phyloP scores from a whole-genome alignment of 2,329 filamentous ascomycete genomes.

The Clonostachys sp. region DNA sequence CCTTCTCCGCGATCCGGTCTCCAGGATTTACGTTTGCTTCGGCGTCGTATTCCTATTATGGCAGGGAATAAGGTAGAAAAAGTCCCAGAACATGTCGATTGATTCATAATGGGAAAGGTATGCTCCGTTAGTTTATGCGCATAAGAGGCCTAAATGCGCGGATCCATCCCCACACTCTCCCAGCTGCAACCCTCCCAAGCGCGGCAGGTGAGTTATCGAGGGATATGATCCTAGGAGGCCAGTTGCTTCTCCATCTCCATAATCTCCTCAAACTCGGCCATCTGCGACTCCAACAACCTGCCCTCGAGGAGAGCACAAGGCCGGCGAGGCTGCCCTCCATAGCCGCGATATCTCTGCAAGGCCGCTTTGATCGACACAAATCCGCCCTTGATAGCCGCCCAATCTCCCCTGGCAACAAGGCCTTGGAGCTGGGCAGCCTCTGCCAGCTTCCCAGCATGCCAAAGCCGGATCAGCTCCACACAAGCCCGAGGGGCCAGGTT shows the following conservation, averaged over 20 bases:
- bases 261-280: conserved; percentile 19
- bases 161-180: too few species aligned
- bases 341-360: conserved; percentile 57
- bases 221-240: neutral
- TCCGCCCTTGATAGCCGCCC: conserved; percentile 64
- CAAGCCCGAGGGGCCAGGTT: conserved; percentile 67
- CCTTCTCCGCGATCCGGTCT: too few species aligned
- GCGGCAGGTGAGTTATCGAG: neutral
- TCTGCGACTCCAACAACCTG: conserved; percentile 12
- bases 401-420: conserved; percentile 62
- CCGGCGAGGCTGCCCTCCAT: conserved; percentile 56
- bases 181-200: too few species aligned
- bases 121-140: too few species aligned
- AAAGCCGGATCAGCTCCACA: conserved; percentile 56
- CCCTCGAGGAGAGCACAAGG: conserved; percentile 31
- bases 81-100: too few species aligned
- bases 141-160: too few species aligned
- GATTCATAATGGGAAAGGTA: too few species aligned
- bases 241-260: conserved; percentile 13
- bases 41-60: too few species aligned
- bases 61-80: too few species aligned
- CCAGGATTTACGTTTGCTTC: too few species aligned
- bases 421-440: conserved; percentile 62
- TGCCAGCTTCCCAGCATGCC: conserved; percentile 47
- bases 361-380: conserved; percentile 66